phyloP scores from a whole-genome alignment of 2,329 filamentous ascomycete species.

The Lanzia echinophila region DNA sequence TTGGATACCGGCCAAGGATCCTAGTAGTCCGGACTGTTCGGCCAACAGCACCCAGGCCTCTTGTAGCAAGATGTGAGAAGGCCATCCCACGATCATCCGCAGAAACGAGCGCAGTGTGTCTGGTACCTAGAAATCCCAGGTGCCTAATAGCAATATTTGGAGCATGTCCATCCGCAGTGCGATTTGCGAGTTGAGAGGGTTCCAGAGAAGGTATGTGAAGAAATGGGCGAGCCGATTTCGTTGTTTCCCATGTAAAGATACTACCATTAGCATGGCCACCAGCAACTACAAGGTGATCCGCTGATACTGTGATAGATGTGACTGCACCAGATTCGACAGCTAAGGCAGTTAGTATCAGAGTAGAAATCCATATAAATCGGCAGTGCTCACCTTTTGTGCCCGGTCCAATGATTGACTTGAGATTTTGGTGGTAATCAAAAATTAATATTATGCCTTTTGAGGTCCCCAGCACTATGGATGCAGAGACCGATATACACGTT shows the following conservation, averaged over 20 bases:
- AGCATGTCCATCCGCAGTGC: slow-evolving; percentile 75
- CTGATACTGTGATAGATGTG: slow-evolving; percentile 82
- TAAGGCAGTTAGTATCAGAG: slow-evolving; percentile 31
- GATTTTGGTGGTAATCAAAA: slow-evolving; percentile 94
- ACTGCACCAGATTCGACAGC: slow-evolving; percentile 86
- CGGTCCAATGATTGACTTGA: slow-evolving; percentile 89
- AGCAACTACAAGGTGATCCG: slow-evolving; percentile 87
- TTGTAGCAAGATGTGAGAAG: slow-evolving; percentile 90
- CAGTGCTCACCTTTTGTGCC: slow-evolving; percentile 70
- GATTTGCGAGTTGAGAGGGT: slow-evolving; percentile 53
- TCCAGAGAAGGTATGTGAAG: slow-evolving; percentile 77
- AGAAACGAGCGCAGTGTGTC: slow-evolving; percentile 90
- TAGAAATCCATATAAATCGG: background rate
- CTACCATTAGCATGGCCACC: slow-evolving; percentile 83
- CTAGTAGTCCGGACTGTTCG: slow-evolving; percentile 83
- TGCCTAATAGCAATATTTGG: slow-evolving; percentile 74
- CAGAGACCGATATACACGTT: slow-evolving; percentile 82
- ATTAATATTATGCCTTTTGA: slow-evolving; percentile 90
- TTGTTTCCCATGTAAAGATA: slow-evolving; percentile 96
- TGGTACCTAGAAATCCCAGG: slow-evolving; percentile 87
- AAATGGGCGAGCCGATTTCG: slow-evolving; percentile 76
- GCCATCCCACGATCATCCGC: slow-evolving; percentile 96
- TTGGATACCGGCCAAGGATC: slow-evolving; percentile 85
- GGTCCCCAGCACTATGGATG: slow-evolving; percentile 83
- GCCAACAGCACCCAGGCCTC: slow-evolving; percentile 80